phyloP scores from a whole-genome alignment of 441 rosid species.

The Arabidopsis hybrid region DNA sequence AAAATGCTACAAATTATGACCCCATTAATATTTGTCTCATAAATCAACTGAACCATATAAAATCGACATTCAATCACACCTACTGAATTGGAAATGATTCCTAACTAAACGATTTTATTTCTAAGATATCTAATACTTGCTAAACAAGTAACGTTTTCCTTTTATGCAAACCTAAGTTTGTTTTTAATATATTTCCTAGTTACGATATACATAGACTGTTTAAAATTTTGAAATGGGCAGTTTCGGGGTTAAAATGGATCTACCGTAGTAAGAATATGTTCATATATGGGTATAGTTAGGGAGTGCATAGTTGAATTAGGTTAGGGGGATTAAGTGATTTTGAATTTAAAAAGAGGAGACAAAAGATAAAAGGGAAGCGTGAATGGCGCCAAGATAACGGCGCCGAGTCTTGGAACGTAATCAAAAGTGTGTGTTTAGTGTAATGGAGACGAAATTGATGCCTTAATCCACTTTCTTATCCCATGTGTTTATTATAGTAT shows the following conservation, averaged over 20 bases:
- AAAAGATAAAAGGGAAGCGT: conserved; percentile 28
- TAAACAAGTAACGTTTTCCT: too few relatives aligned
- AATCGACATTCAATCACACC: too few relatives aligned
- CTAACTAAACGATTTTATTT: too few relatives aligned
- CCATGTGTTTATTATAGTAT: conserved; percentile 3
- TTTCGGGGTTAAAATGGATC: background rate
- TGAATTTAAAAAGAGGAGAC: background rate
- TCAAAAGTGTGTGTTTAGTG: conserved; percentile 29
- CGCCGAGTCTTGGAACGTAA: conserved; percentile 44
- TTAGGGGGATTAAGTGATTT: conserved; percentile 14
- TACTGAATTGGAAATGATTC: too few relatives aligned
- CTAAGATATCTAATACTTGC: too few relatives aligned
- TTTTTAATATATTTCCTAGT: background rate
- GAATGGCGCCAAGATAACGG: conserved; percentile 48
- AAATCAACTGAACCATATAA: too few relatives aligned
- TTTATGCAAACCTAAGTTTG: too few relatives aligned
- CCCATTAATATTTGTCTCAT: too few relatives aligned
- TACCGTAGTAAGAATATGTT: conserved; percentile 4
- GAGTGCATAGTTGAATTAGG: conserved; percentile 38
- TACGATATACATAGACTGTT: background rate
- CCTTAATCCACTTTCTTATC: conserved; percentile 33
- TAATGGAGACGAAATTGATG: conserved; percentile 38
- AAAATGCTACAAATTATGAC: too few relatives aligned
- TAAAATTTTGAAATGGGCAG: too few relatives aligned
- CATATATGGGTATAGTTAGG: conserved; percentile 31